phyloP scores from a whole-genome alignment of 106 monocot genomes.

The Platanthera guangdongensis region DNA sequence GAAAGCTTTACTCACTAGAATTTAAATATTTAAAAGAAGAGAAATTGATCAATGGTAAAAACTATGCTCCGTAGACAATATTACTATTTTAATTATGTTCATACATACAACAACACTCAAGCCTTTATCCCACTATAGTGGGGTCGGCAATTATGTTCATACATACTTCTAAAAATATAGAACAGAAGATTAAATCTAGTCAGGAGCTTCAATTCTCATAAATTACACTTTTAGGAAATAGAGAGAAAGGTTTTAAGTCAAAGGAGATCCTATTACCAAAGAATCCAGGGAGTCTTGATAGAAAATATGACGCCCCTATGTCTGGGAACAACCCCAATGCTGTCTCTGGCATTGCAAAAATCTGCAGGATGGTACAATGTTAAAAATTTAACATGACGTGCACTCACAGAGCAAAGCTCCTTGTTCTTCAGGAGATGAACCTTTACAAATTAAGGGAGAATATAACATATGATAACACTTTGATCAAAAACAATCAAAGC shows the following conservation, averaged over 20 bases:
- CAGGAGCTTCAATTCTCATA: neutral
- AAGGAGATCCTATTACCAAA: slow-evolving; percentile 47
- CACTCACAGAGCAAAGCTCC: neutral
- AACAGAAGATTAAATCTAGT: neutral
- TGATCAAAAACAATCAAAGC: neutral
- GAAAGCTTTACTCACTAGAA: neutral
- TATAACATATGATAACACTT: neutral
- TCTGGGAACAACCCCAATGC: slow-evolving; percentile 84
- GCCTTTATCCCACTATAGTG: too few species aligned
- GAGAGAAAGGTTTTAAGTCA: neutral
- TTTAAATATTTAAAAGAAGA: neutral
- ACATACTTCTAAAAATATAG: neutral
- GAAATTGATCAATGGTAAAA: neutral
- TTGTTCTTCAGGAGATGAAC: neutral
- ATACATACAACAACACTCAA: too few species aligned
- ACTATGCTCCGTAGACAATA: neutral
- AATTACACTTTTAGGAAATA: neutral
- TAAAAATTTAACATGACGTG: neutral
- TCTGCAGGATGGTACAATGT: slow-evolving; percentile 30
- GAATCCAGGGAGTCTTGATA: slow-evolving; percentile 69
- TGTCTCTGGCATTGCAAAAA: slow-evolving; percentile 99
- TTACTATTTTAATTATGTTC: neutral
- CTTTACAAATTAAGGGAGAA: neutral
- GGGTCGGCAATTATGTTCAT: neutral
- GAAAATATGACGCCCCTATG: slow-evolving; percentile 88